Percentiles rank a stretch among this genome's conserved stretches.
Conservation (phyloP, 83 land plant genomes). For the Larix sibirica region DNA sequence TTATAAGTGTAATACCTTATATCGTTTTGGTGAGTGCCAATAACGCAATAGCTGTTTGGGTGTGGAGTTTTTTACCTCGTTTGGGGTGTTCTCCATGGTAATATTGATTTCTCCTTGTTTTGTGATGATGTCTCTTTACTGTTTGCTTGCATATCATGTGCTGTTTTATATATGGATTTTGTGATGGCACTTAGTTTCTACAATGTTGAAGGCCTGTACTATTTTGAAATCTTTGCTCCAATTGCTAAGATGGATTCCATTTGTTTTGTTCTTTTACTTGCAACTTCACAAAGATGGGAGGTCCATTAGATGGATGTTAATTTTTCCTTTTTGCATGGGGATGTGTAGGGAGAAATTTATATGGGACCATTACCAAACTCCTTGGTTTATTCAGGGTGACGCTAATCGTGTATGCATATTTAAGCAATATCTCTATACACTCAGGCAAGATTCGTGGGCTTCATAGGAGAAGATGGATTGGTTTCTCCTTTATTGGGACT, state of each 20-base stretch:
- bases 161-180: no score
- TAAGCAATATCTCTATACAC: background rate
- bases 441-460: background rate
- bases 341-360: background rate
- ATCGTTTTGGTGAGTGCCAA: no score
- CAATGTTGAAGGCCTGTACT: conserved; percentile 2
- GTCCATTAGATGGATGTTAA: background rate
- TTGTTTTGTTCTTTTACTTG: background rate
- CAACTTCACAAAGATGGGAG: background rate
- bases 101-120: no score
- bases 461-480: background rate
- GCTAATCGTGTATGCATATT: background rate
- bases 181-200: no score
- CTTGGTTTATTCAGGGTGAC: background rate
- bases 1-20: no score
- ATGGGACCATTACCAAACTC: background rate
- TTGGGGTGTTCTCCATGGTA: no score
- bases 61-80: no score
- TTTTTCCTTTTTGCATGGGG: conserved; percentile 6
- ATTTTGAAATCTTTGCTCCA: background rate
- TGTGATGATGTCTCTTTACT: no score
- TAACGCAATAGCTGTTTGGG: no score
- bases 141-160: no score
- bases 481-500: background rate
- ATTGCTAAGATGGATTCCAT: background rate